A percentile compares a stretch with the other conserved stretches of the same genome.
phyloP scores from a whole-genome alignment of 495 filamentous ascomycete genomes.

The Penicillium mononematosum region DNA sequence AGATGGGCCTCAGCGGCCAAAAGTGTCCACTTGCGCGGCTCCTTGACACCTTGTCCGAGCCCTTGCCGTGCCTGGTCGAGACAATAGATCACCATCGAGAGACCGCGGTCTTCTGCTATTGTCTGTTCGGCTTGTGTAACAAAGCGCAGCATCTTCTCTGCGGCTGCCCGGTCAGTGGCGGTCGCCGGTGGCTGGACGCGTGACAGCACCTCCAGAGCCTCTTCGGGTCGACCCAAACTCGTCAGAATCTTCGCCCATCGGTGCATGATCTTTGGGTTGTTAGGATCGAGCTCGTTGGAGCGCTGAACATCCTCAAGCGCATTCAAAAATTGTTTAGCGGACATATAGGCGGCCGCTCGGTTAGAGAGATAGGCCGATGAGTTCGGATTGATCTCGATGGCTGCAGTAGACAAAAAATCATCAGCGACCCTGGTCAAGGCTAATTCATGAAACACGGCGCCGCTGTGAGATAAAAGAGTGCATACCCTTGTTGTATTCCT shows the following conservation, averaged over 20 bases:
- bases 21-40: slow-evolving; percentile 89
- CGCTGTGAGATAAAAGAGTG: slow-evolving; percentile 3
- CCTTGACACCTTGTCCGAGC: slow-evolving; percentile 67
- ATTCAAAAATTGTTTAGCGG: slow-evolving; percentile 68
- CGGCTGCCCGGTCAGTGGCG: slow-evolving; percentile 74
- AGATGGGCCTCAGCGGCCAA: slow-evolving; percentile 92
- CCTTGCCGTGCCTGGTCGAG: slow-evolving; percentile 83
- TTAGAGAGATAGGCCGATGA: slow-evolving; percentile 92
- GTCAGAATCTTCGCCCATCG: slow-evolving; percentile 87
- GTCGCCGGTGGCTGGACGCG: slow-evolving; percentile 64
- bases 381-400: slow-evolving; percentile 65
- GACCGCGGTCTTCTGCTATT: slow-evolving; percentile 64
- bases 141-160: slow-evolving; percentile 80
- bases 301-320: slow-evolving; percentile 82
- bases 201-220: slow-evolving; percentile 78
- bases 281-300: slow-evolving; percentile 76
- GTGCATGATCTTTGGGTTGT: slow-evolving; percentile 81
- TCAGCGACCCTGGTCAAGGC: slow-evolving; percentile 11
- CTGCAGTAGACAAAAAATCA: slow-evolving; percentile 43
- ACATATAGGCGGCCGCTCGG: slow-evolving; percentile 90
- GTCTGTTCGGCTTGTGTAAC: slow-evolving; percentile 77
- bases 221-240: slow-evolving; percentile 75
- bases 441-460: neutral
- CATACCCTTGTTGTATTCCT: slow-evolving; percentile 91
- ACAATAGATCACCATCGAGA: slow-evolving; percentile 89